Evolutionary conservation across 495 filamentous ascomycete genomes (phyloP), one percentile per base, ranked within the genome.

Genomic region (Hypoxylon subgilvum): DNA sequence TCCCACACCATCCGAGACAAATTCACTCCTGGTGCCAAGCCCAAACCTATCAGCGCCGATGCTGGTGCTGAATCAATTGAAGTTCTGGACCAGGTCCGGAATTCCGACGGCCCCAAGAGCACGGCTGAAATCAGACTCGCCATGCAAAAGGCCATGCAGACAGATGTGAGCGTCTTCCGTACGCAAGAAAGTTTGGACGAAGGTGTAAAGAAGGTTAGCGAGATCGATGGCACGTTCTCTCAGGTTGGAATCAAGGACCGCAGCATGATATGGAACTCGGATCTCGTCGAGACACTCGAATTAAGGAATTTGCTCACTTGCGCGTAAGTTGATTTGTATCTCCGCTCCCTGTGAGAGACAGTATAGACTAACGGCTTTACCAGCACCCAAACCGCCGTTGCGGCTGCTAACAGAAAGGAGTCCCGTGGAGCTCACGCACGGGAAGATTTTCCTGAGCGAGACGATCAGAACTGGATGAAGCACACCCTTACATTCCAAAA

Each of bases 241-340:
- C 83, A 96, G 70, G 85, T 97, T 57, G 89, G 90, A 66, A 96
- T 89, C 74, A 96, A 95, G 82, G 93, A 97, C 74, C 88, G 93
- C 69, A 92, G 89, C 84, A 96, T 97, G 94, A 96, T 97, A 79
- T 97, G 93, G 93, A 97, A 97, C 85, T 90, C 89, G 30, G 93
- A 97, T 67, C 83, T 97, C 22, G 89, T 96, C 48, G 93, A 97
- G 84, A 95, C 92, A 21, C 83, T 97, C 34, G 93, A 97, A 77
- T 80, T 97, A 66, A 80, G 91, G 64, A 97, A 97, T 73, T 71
- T 97, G 61, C 76, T 97, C 65, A 97, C 93, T 68, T 97, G 93
- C 85, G 93, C 93, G 83, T 88, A 85, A 73, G 86, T 86, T 58
- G 53, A 27, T 7, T 4, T 5, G 0, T 8, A 18, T 19, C 35